Evolutionary conservation across 2,329 filamentous ascomycete genomes (phyloP).

Genomic region (Fusarium virguliforme): DNA sequence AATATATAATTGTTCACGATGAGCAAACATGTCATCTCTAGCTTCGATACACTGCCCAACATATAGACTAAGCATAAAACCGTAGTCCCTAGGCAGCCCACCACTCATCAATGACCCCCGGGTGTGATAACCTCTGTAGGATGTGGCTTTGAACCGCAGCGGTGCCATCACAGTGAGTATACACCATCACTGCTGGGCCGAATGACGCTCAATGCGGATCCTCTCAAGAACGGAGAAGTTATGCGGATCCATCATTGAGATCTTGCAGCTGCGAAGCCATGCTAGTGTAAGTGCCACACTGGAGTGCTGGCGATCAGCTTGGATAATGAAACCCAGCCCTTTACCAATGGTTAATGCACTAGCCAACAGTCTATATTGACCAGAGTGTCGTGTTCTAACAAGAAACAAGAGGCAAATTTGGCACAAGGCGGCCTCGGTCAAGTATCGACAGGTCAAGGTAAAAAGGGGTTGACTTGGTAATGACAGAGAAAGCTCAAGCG

Average conservation of each 20-base stretch:
- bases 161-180: neutral
- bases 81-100: neutral
- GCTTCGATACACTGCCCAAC: neutral
- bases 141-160: neutral
- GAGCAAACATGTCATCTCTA: neutral
- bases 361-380: neutral
- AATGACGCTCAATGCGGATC: neutral
- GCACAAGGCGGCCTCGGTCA: neutral
- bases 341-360: no score
- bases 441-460: neutral
- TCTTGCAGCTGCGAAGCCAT: neutral
- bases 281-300: neutral
- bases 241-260: neutral
- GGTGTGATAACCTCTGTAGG: neutral
- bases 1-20: neutral
- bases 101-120: fast-evolving
- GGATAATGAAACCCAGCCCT: neutral
- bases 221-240: neutral
- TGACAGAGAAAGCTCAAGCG: neutral
- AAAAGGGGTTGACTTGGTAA: neutral
- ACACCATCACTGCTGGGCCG: fast-evolving
- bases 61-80: neutral
- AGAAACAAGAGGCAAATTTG: neutral
- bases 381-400: no score
- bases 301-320: neutral